phyloP scores from a whole-genome alignment of 352 stramenopile species.

The Phytophthora chlamydospora region DNA sequence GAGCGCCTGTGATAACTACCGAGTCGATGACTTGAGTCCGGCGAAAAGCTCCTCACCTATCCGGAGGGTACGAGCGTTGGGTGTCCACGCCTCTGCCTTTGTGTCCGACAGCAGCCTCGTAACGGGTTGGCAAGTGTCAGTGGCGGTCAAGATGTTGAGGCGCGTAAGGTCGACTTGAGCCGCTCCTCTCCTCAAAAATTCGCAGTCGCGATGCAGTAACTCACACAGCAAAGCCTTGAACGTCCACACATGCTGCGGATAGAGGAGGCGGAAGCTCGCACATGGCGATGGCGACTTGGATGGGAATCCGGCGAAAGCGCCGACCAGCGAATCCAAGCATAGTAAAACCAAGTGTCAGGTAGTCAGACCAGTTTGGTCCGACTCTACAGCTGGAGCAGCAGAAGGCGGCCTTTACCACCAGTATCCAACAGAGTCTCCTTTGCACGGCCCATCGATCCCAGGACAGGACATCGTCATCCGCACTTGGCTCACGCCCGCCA shows the following conservation, averaged over 20 bases:
- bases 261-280: slow-evolving; percentile 22
- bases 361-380: slow-evolving; percentile 24
- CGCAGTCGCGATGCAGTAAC: slow-evolving; percentile 8
- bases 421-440: slow-evolving; percentile 8
- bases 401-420: slow-evolving; percentile 29
- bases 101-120: slow-evolving; percentile 14
- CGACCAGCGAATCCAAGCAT: slow-evolving; percentile 23
- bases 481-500: slow-evolving; percentile 1
- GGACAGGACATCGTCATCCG: slow-evolving; percentile 22
- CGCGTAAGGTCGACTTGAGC: slow-evolving; percentile 16
- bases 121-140: slow-evolving; percentile 8
- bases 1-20: neutral
- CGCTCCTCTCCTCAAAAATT: slow-evolving; percentile 15
- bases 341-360: slow-evolving; percentile 16
- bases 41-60: slow-evolving; percentile 22
- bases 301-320: slow-evolving; percentile 10
- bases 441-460: slow-evolving; percentile 7
- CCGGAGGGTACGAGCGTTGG: slow-evolving; percentile 14
- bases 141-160: slow-evolving; percentile 18
- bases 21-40: slow-evolving; percentile 6
- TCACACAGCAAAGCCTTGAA: slow-evolving; percentile 15
- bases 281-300: slow-evolving; percentile 23
- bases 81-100: slow-evolving; percentile 22
- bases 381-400: slow-evolving; percentile 21
- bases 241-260: slow-evolving; percentile 3